phyloP scores from a whole-genome alignment of 139 green algal genomes.

The Coelastrella sp. region DNA sequence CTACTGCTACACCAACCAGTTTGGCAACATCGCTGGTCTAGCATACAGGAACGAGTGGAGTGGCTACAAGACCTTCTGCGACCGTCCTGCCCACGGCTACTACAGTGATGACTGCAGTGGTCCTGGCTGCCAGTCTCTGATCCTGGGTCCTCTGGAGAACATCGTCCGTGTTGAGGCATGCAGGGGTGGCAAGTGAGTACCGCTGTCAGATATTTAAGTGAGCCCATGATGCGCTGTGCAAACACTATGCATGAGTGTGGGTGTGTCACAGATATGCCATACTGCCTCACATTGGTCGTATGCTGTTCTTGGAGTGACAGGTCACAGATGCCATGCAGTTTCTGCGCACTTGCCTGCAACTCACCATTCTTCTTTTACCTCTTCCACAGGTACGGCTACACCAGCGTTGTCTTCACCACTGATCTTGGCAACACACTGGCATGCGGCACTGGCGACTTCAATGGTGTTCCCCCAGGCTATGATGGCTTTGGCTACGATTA shows the following conservation, averaged over 20 bases:
- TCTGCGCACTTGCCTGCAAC: not conserved
- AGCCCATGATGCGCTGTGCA: too few relatives aligned
- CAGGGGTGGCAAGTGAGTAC: conserved; percentile 38
- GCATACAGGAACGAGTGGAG: conserved; percentile 34
- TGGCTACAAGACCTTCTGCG: conserved; percentile 25
- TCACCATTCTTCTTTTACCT: not conserved
- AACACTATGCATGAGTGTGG: too few relatives aligned
- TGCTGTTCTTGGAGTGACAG: not conserved
- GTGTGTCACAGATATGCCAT: not conserved
- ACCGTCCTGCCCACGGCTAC: not conserved
- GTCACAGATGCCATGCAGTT: not conserved
- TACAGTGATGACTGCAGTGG: not conserved
- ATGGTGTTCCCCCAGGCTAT: not conserved
- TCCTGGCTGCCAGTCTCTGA: not conserved
- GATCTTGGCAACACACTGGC: not conserved
- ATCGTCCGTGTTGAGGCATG: conserved; percentile 32
- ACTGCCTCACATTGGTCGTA: too few relatives aligned
- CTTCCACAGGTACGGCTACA: conserved; percentile 27
- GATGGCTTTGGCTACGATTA: conserved; percentile 13
- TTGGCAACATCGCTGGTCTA: not conserved
- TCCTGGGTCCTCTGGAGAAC: conserved; percentile 18
- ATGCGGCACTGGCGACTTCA: conserved; percentile 11
- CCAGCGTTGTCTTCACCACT: conserved; percentile 26
- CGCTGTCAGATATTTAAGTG: too few relatives aligned
- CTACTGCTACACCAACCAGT: conserved; percentile 9